phyloP scores from a whole-genome alignment of 108 stramenopile genomes.

The Skeletonema tropicum region DNA sequence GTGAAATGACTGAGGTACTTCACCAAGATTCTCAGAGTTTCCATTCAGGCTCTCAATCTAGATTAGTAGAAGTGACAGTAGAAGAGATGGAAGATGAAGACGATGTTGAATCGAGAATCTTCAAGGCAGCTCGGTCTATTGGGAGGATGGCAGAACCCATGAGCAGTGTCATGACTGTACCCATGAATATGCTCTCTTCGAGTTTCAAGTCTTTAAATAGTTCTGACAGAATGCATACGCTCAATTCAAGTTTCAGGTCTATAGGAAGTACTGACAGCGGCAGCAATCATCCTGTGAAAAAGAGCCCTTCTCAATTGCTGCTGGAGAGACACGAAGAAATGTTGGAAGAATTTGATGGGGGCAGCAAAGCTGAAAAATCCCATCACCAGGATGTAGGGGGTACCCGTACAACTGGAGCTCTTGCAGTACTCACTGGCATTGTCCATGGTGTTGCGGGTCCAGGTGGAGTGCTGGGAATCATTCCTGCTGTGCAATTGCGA shows the following conservation, averaged over 20 bases:
- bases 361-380: background rate
- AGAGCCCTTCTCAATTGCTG: background rate
- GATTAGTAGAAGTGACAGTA: background rate
- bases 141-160: background rate
- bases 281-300: background rate
- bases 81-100: background rate
- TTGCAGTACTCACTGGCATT: slow-evolving; percentile 58
- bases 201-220: background rate
- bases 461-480: slow-evolving; percentile 80
- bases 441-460: slow-evolving; percentile 79
- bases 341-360: background rate
- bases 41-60: background rate
- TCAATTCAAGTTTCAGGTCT: background rate
- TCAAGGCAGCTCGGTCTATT: background rate
- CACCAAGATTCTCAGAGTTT: background rate
- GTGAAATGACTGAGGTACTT: background rate
- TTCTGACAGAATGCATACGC: background rate
- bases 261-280: background rate
- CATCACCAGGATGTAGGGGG: background rate
- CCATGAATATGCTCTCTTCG: background rate
- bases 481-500: slow-evolving; percentile 75
- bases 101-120: slow-evolving; percentile 1
- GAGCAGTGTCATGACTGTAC: background rate
- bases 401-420: slow-evolving; percentile 15
- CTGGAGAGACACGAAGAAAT: background rate